Conservation (phyloP, 2,329 filamentous ascomycete species). For the Penicillium sp. region DNA sequence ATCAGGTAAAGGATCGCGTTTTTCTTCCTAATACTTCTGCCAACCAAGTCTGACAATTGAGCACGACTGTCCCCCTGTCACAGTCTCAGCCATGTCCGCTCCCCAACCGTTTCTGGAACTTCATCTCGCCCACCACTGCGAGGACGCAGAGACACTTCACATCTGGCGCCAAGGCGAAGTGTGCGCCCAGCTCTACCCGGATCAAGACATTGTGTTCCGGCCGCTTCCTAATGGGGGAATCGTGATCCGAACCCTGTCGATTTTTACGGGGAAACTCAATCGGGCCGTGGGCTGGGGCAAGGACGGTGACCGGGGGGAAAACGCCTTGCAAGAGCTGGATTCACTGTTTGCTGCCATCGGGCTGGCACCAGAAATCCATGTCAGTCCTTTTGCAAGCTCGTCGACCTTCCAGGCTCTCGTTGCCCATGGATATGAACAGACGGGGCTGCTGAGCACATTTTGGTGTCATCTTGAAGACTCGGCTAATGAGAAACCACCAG, state of each 20-base stretch:
- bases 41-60: background rate
- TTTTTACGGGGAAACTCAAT: conserved; percentile 18
- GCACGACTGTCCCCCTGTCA: background rate
- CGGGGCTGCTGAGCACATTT: conserved; percentile 8
- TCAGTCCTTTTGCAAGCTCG: conserved; percentile 11
- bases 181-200: conserved; percentile 15
- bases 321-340: conserved; percentile 10
- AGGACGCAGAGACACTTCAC: conserved; percentile 15
- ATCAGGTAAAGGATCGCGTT: no score
- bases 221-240: conserved; percentile 5
- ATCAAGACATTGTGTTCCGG: conserved; percentile 6
- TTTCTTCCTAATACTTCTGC: background rate
- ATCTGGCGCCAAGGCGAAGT: conserved; percentile 18
- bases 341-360: conserved; percentile 5
- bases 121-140: conserved; percentile 7
- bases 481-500: background rate
- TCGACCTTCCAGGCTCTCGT: background rate
- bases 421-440: conserved; percentile 6
- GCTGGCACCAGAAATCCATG: conserved; percentile 12
- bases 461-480: conserved; percentile 4
- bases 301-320: background rate
- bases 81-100: background rate
- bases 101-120: background rate
- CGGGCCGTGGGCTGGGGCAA: conserved; percentile 18
- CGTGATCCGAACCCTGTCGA: conserved; percentile 11